Percentiles rank a stretch among this genome's conserved stretches.
These are phyloP conservation scores for Teunomyces pallodes DNA, from an alignment of 805 yeast species.

Conservation along the genomic window DNA sequence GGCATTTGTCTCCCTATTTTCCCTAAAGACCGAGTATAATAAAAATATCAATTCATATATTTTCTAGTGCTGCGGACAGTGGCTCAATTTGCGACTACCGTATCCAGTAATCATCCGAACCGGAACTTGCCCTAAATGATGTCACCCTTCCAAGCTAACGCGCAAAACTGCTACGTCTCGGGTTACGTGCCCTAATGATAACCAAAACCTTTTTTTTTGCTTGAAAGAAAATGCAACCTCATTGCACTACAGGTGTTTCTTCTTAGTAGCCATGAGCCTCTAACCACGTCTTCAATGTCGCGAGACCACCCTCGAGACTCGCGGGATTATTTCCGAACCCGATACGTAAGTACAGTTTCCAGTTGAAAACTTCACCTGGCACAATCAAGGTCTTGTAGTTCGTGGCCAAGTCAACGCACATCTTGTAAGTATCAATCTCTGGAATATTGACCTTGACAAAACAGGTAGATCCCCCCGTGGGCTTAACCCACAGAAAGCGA, in stretches of 20 bases:
- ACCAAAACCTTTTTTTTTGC: neutral
- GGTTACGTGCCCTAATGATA: neutral
- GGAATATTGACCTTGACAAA: conserved; percentile 34
- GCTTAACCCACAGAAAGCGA: conserved; percentile 38
- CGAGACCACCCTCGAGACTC: conserved; percentile 20
- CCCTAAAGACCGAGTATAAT: neutral
- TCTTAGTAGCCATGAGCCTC: neutral
- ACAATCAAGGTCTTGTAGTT: conserved; percentile 36
- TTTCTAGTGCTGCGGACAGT: neutral
- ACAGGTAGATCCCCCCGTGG: conserved; percentile 49
- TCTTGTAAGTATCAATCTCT: conserved; percentile 25
- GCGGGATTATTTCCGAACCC: conserved; percentile 46
- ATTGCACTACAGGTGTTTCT: neutral
- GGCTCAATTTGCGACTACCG: neutral
- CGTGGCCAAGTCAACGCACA: conserved; percentile 37
- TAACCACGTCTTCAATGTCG: neutral
- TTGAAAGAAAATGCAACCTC: neutral
- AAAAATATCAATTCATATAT: neutral
- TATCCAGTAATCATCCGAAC: neutral
- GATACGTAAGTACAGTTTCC: conserved; percentile 42
- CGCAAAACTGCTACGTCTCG: neutral
- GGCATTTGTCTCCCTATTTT: neutral
- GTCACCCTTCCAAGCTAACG: neutral
- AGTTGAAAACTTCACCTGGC: conserved; percentile 49
- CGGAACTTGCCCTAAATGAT: neutral